phyloP scores from a whole-genome alignment of 192 early-diverging fungal genomes.

The Coemansia sp. region DNA sequence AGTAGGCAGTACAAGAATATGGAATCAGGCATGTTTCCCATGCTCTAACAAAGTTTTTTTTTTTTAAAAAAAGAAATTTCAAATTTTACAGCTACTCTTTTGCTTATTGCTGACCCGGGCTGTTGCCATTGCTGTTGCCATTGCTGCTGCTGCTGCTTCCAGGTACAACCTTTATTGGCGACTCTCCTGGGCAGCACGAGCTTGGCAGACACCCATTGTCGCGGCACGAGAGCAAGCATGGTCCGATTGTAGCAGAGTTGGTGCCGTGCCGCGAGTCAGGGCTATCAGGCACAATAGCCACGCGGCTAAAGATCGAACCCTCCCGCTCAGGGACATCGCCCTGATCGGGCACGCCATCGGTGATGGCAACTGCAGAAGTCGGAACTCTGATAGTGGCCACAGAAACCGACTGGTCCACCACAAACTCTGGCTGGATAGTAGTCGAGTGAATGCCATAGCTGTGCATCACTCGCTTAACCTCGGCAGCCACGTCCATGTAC shows the following conservation, averaged over 20 bases:
- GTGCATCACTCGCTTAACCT: slow-evolving; percentile 81
- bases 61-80: background rate
- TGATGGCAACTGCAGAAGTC: background rate
- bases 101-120: background rate
- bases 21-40: slow-evolving; percentile 41
- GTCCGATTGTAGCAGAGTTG: slow-evolving; percentile 41
- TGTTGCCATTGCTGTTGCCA: background rate
- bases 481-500: slow-evolving; percentile 73
- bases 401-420: slow-evolving; percentile 49
- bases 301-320: slow-evolving; percentile 36
- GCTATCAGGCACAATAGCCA: slow-evolving; percentile 37
- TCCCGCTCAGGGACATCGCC: slow-evolving; percentile 9
- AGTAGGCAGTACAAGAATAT: slow-evolving; percentile 52
- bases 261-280: slow-evolving; percentile 12
- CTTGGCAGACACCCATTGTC: slow-evolving; percentile 39
- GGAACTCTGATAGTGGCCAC: slow-evolving; percentile 26
- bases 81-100: background rate
- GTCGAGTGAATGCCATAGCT: slow-evolving; percentile 81
- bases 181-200: slow-evolving; percentile 52
- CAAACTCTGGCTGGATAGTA: slow-evolving; percentile 92
- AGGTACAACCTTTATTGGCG: slow-evolving; percentile 49
- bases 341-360: background rate
- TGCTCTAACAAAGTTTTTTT: slow-evolving; percentile 15
- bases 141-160: slow-evolving; percentile 10
- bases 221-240: slow-evolving; percentile 46